Base-by-base conservation (phyloP, 805 yeast genomes). In the Myxozyma monticola region DNA sequence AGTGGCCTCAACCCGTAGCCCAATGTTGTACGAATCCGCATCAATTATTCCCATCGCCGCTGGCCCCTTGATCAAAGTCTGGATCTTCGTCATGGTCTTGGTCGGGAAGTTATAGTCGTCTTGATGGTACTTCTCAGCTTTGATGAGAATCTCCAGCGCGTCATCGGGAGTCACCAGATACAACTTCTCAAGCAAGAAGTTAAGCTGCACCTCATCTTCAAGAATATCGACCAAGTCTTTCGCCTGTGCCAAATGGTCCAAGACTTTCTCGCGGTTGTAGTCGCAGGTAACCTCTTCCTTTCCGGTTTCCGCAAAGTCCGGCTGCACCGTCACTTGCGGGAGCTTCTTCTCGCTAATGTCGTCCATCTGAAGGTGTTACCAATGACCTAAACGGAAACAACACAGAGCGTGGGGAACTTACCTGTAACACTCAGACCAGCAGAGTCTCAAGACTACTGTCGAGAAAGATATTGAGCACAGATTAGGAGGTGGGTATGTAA, bases 91-190 rank as follows among this genome's bases (percentile, higher is more conserved):
- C 56, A 70, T 69, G 35, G 72, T 73, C 1, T 59, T 63, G 1
- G 47, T 55, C 10, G 77, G 74, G 51, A 79, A 69, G 59, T 77
- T 78, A 31, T 73, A 72, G 60, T 80, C 84, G 44, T 70, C 74
- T 4, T 58, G 59, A 55, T 77, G 80, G 15, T 73, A 70, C 0
- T 59, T 69, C 2, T 73, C 52, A 4, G 76, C 73, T 15, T 68
- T 65, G 28, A 64, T 60, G 39, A 80, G 61, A 35, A 77, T 69
- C 8, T 65, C 67, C 1, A 71, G 33, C 0, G 80, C 72, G 34
- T 75, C 76, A 1, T 68, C 71, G 12, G 56, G 26, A 9, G 66
- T 20, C 24, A 54, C 38, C 8, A 18, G 14, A 35, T 14, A 7
- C n/a, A 50, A 20, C 31, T 42, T 44, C 22, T 51, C 52, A 9